These are phyloP conservation scores for Adansonia madagascariensis DNA, from an alignment of 441 rosid genomes.

Conservation along the genomic window DNA sequence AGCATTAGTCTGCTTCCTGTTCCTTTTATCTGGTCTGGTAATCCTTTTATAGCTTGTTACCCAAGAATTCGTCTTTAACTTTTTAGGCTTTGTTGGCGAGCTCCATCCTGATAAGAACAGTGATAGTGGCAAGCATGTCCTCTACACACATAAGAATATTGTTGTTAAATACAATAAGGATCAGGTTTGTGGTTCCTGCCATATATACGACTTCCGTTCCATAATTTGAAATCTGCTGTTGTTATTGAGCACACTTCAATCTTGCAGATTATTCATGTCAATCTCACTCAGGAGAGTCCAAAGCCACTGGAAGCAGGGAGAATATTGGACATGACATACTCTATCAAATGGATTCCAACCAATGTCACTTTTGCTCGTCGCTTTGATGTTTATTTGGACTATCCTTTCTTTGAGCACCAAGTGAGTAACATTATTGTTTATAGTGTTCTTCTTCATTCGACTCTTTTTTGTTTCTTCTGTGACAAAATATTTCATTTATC, in stretches of 20 bases:
- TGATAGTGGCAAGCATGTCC: conserved; percentile 72
- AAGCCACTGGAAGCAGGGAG: conserved; percentile 76
- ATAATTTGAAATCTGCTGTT: conserved; percentile 17
- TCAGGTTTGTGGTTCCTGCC: conserved; percentile 60
- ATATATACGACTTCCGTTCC: background rate
- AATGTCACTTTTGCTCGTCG: conserved; percentile 84
- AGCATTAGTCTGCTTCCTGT: conserved; percentile 27
- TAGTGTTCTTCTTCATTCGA: background rate
- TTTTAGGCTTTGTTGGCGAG: conserved; percentile 88
- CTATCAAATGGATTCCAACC: conserved; percentile 76
- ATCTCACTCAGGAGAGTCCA: conserved; percentile 78
- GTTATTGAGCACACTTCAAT: conserved; percentile 13
- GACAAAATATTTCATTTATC: background rate
- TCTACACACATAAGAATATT: conserved; percentile 81
- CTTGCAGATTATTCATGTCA: conserved; percentile 87
- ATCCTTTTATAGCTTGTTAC: conserved; percentile 26
- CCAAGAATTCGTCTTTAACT: conserved; percentile 29
- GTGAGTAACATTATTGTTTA: conserved; percentile 39
- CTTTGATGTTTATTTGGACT: conserved; percentile 94
- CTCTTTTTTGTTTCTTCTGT: background rate
- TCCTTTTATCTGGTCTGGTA: background rate
- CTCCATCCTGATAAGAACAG: conserved; percentile 72
- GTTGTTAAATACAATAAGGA: conserved; percentile 73
- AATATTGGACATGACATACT: conserved; percentile 72
- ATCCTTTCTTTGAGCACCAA: conserved; percentile 98